phyloP scores from a whole-genome alignment of 306 rosid species.

The Prunus salicina region DNA sequence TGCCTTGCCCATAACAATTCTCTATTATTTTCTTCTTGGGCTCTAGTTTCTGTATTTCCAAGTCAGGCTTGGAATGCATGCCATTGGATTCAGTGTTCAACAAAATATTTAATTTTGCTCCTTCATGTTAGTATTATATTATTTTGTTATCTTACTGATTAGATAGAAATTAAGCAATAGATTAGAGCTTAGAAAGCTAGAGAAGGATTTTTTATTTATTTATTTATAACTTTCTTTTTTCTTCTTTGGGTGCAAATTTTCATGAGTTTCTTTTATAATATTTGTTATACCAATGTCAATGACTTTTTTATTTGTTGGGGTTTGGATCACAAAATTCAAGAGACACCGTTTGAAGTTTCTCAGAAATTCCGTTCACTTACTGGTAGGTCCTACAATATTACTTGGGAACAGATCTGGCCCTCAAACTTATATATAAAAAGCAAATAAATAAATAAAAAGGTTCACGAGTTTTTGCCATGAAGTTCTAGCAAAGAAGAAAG shows the following conservation, averaged over 20 bases:
- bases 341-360: conserved; percentile 9
- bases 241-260: conserved; percentile 4
- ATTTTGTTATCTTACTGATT: not conserved
- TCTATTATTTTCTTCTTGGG: conserved; percentile 78
- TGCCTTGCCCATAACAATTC: conserved; percentile 80
- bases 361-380: not conserved
- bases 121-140: not conserved
- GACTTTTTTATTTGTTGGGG: not conserved
- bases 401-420: too few species aligned
- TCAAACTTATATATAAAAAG: too few species aligned
- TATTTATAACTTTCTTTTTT: not conserved
- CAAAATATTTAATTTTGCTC: conserved; percentile 5
- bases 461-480: too few species aligned
- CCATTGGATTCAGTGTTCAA: conserved; percentile 44
- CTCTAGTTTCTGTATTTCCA: conserved; percentile 45
- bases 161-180: conserved; percentile 4
- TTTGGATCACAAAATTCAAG: not conserved
- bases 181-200: conserved; percentile 18
- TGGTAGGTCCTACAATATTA: not conserved
- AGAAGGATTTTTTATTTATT: not conserved
- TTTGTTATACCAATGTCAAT: conserved; percentile 29
- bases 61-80: conserved; percentile 31
- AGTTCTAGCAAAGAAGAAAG: too few species aligned
- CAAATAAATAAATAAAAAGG: too few species aligned
- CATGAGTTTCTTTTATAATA: not conserved